Conservation (phyloP, 164 flowering plant genomes). For the Buxus sempervirens region DNA sequence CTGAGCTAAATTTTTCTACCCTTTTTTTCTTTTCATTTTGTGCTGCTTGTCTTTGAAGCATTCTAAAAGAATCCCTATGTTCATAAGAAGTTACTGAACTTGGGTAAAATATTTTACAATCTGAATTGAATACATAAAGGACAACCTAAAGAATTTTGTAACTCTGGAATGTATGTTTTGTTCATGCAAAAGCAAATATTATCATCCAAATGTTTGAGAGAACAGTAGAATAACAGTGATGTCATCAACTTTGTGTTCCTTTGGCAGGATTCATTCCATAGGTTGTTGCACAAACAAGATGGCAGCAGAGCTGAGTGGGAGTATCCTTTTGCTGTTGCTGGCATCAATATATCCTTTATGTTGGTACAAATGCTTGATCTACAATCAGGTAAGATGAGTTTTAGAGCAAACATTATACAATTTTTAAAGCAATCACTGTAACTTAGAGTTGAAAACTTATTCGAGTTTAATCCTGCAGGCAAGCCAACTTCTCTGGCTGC, state of each 20-base stretch:
- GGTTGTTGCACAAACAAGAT: constrained; percentile 69
- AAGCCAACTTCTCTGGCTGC: constrained; percentile 51
- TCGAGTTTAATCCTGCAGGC: constrained; percentile 36
- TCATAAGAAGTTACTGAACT: no score
- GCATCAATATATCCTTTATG: constrained; percentile 82
- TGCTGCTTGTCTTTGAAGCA: no score
- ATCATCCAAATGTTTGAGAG: background rate
- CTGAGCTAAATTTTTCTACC: no score
- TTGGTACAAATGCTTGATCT: constrained; percentile 79
- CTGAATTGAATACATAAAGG: no score
- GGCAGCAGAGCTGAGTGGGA: constrained; percentile 93
- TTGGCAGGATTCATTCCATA: constrained; percentile 68
- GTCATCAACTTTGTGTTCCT: background rate
- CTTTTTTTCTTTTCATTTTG: no score
- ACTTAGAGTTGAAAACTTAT: background rate
- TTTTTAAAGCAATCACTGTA: background rate
- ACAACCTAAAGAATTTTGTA: no score
- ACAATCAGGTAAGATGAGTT: constrained; percentile 56
- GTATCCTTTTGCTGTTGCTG: constrained; percentile 96
- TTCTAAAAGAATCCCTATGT: no score
- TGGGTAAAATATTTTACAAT: no score
- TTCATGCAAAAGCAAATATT: no score
- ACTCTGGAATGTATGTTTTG: no score
- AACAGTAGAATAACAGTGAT: background rate
- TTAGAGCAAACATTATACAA: background rate